A percentile compares a stretch with the other conserved stretches of the same genome.
phyloP scores from a whole-genome alignment of 2,329 filamentous ascomycete genomes.

The Gaeumannomyces tritici region DNA sequence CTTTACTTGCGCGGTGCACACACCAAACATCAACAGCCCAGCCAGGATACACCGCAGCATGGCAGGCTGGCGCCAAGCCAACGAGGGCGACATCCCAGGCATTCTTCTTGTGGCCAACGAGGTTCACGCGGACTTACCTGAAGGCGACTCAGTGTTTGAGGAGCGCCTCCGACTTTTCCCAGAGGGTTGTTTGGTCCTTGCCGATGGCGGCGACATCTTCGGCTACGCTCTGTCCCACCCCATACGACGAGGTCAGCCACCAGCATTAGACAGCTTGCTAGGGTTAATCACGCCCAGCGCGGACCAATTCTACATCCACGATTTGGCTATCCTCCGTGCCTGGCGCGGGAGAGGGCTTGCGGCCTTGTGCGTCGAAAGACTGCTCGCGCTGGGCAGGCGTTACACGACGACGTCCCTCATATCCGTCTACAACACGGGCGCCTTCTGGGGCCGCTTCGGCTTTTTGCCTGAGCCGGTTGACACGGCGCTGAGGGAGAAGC shows the following conservation, averaged over 20 bases:
- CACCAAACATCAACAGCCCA: no score
- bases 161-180: constrained; percentile 24
- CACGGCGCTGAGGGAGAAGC: constrained; percentile 16
- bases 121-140: constrained; percentile 21
- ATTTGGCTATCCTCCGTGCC: constrained; percentile 20
- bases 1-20: no score
- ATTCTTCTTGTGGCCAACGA: constrained; percentile 16
- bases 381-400: constrained; percentile 14
- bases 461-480: constrained; percentile 15
- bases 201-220: constrained; percentile 11
- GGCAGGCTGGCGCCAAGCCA: constrained; percentile 19
- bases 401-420: constrained; percentile 20
- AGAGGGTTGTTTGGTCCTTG: constrained; percentile 21
- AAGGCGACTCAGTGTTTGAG: constrained; percentile 17
- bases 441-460: constrained; percentile 23
- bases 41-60: background rate
- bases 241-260: constrained; percentile 18
- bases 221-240: constrained; percentile 27
- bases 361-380: constrained; percentile 11
- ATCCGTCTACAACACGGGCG: constrained; percentile 23
- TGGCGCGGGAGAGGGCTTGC: constrained; percentile 19
- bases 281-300: constrained; percentile 17
- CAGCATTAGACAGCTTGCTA: constrained; percentile 20
- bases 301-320: constrained; percentile 27
- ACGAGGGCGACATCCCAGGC: constrained; percentile 13